Evolutionary conservation across 2,329 filamentous ascomycete species (phyloP).

Genomic region (Aureobasidium sp.): DNA sequence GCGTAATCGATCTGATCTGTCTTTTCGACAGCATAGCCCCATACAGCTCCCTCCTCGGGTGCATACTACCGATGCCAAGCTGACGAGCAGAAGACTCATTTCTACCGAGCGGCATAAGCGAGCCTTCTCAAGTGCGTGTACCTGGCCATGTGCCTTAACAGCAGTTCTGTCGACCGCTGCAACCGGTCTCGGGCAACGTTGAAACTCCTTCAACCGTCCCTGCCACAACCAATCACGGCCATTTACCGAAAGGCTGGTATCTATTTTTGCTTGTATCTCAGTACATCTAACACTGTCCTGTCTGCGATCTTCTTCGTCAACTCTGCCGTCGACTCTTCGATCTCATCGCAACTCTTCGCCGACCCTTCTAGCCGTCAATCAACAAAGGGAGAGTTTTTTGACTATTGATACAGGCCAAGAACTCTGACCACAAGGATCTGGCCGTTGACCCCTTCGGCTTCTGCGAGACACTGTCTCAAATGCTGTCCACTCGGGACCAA

Average conservation of each 20-base stretch:
- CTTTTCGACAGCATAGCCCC: not conserved
- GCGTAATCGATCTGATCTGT: not conserved
- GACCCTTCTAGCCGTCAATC: conserved; percentile 2
- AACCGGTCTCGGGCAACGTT: not conserved
- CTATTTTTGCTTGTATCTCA: not conserved
- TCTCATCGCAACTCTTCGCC: not conserved
- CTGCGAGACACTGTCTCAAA: conserved; percentile 8
- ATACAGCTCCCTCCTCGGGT: not conserved
- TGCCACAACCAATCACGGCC: not conserved
- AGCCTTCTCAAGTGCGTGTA: not conserved
- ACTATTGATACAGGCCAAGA: not conserved
- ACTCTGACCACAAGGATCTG: not conserved
- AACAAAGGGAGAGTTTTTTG: not conserved
- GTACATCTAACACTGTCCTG: not conserved
- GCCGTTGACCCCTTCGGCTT: not conserved
- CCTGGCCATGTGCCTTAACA: not conserved
- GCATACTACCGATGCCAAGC: not conserved
- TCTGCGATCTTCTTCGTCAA: not conserved
- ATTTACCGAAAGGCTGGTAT: not conserved
- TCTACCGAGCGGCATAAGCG: not conserved
- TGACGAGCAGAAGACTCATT: not conserved
- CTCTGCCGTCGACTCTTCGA: not conserved
- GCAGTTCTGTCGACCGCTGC: not conserved
- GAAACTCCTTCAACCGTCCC: not conserved
- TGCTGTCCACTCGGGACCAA: no score